Percentiles rank a stretch among this genome's conserved stretches.
phyloP scores from a whole-genome alignment of 768 basidiomycete genomes.

The Tylopilus sp. region DNA sequence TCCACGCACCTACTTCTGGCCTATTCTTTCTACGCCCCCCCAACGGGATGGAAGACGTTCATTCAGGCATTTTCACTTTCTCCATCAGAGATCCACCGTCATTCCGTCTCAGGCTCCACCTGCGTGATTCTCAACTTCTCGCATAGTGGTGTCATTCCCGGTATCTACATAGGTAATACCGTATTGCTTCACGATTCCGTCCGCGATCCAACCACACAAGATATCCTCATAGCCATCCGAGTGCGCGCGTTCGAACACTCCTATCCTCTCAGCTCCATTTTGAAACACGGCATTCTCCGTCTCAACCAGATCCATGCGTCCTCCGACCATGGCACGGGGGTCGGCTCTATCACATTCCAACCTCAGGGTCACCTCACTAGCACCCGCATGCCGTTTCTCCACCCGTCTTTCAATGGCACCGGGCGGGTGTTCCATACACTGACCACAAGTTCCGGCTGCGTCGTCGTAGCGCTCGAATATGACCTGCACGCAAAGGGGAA shows the following conservation, averaged over 20 bases:
- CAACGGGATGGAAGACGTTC: constrained; percentile 1
- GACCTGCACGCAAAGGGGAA: not conserved
- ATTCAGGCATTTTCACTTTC: constrained; percentile 17
- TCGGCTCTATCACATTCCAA: constrained; percentile 12
- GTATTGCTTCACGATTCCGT: constrained; percentile 15
- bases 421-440: constrained; percentile 9
- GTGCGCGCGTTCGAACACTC: not conserved
- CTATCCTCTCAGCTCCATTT: not conserved
- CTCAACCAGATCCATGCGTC: not conserved
- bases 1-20: constrained; percentile 19
- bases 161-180: not conserved
- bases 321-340: not conserved
- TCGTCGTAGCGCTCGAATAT: constrained; percentile 11
- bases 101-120: not conserved
- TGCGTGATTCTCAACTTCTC: constrained; percentile 4
- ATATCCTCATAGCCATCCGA: constrained; percentile 7
- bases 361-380: not conserved
- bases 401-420: constrained; percentile 13
- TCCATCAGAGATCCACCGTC: not conserved
- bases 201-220: constrained; percentile 6
- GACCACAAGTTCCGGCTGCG: not conserved
- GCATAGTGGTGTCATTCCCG: constrained; percentile 8
- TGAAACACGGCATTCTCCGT: constrained; percentile 8
- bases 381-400: not conserved
- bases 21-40: not conserved